Evolutionary conservation across 805 yeast genomes (phyloP), one percentile per base, ranked within the genome.

Genomic region (Torulaspora microellipsoides): DNA sequence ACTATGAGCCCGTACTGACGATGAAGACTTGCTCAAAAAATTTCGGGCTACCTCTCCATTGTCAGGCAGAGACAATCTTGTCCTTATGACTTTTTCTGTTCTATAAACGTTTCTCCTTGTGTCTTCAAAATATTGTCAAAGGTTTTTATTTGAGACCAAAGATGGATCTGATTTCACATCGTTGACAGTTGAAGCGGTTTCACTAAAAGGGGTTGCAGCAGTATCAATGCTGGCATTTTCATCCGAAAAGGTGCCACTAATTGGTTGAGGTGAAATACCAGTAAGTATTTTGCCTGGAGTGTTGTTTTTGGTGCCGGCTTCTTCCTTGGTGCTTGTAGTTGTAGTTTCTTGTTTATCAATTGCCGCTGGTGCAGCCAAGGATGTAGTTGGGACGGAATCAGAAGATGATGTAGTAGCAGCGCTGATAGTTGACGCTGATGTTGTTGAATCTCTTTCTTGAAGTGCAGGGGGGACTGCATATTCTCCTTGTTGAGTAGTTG

Each of bases 271-370:
- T 15, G 44, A 41, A 31, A 43, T 43, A 15, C 46, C 46, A 17
- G 46, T 43, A 15, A 43, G 42, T 14, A 43, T 20, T 30, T 43
- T 43, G 31, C 46, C 46, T 8, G 46, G 46, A 15, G 46, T 43
- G 23, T 38, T 43, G 36, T 34, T 43, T 29, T 43, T 43, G 11
- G 42, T 34, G 23, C 34, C 34, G 23, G 38, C n/a, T 13, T 30
- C 42, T 25, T 34, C 42, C 15, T 20, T 33, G 4, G 31, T 17
- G n/a, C 9, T 15, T 7, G 32, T 30, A 35, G 8, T 35, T 35
- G 23, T 20, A 12, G 23, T 30, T 27, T 38, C 32, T 12, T 27
- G 25, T 12, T 35, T 25, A n/a, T n/a, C 38, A 11, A 20, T 23
- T 35, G 38, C 2, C 5, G 23, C 23, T 35, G 14, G 15, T 12